phyloP scores from a whole-genome alignment of 2,329 filamentous ascomycete genomes.

The Colletotrichum sansevieriae region DNA sequence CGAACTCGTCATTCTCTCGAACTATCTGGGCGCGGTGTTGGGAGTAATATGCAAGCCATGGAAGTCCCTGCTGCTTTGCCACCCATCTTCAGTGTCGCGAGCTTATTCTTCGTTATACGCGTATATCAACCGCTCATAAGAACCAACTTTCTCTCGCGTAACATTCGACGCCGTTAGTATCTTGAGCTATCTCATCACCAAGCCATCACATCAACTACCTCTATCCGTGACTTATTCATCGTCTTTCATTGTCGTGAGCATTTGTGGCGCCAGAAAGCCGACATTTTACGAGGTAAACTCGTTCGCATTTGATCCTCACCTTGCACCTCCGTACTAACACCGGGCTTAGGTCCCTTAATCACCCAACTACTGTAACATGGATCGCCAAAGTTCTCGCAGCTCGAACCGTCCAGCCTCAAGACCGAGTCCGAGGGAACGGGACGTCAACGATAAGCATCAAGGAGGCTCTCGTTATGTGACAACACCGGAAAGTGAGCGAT shows the following conservation, averaged over 20 bases:
- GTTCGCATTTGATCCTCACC: too few relatives aligned
- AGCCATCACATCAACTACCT: too few relatives aligned
- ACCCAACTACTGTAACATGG: not conserved
- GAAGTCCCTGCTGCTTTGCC: not conserved
- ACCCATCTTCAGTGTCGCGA: too few relatives aligned
- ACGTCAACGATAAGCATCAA: not conserved
- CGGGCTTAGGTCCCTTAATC: not conserved
- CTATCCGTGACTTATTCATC: too few relatives aligned
- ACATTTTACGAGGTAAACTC: too few relatives aligned
- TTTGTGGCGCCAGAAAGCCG: too few relatives aligned
- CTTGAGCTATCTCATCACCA: too few relatives aligned
- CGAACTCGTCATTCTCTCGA: not conserved
- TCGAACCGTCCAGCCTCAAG: not conserved
- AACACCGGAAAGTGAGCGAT: not conserved
- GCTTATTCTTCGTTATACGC: too few relatives aligned
- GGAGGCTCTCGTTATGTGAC: slow-evolving; percentile 18
- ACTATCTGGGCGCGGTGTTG: slow-evolving; percentile 8
- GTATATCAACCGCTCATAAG: too few relatives aligned
- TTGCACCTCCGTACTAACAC: not conserved
- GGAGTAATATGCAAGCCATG: slow-evolving; percentile 8
- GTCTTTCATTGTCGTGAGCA: too few relatives aligned
- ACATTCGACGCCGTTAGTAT: too few relatives aligned
- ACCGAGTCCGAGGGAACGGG: not conserved
- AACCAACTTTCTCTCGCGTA: too few relatives aligned
- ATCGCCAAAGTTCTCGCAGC: not conserved